phyloP scores from a whole-genome alignment of 176 grass and related monocot genomes.

The Chrysopogon serrulatus region DNA sequence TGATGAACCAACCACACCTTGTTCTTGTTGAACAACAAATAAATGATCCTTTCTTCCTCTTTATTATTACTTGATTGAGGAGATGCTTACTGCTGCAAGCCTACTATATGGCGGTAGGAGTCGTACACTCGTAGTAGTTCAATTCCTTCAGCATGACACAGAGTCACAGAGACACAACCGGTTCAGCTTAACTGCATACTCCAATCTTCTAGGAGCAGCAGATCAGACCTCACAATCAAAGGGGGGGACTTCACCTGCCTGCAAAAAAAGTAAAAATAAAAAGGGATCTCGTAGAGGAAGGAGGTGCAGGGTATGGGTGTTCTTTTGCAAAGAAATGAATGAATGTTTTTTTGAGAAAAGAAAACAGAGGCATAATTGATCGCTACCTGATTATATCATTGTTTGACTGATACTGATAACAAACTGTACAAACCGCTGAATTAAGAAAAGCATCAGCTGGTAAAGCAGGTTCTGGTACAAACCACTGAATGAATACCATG shows the following conservation, averaged over 20 bases:
- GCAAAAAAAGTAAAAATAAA: too few relatives aligned
- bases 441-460: background rate
- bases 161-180: background rate
- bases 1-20: background rate
- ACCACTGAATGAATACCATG: background rate
- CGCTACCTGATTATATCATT: background rate
- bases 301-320: background rate
- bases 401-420: background rate
- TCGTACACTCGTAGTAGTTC: background rate
- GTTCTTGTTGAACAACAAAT: background rate
- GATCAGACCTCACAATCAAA: background rate
- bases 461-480: background rate
- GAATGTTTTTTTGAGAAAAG: background rate
- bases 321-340: background rate
- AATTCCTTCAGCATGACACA: slow-evolving; percentile 2
- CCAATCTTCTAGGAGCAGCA: background rate
- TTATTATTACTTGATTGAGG: background rate
- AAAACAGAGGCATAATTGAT: background rate
- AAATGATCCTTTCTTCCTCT: background rate
- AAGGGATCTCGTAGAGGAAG: background rate
- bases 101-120: background rate
- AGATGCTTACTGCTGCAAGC: background rate
- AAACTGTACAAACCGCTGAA: background rate
- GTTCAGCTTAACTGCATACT: background rate
- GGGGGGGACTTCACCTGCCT: background rate